Conservation (phyloP, 2,329 filamentous ascomycete species). For the Pseudonectria foliicola region DNA sequence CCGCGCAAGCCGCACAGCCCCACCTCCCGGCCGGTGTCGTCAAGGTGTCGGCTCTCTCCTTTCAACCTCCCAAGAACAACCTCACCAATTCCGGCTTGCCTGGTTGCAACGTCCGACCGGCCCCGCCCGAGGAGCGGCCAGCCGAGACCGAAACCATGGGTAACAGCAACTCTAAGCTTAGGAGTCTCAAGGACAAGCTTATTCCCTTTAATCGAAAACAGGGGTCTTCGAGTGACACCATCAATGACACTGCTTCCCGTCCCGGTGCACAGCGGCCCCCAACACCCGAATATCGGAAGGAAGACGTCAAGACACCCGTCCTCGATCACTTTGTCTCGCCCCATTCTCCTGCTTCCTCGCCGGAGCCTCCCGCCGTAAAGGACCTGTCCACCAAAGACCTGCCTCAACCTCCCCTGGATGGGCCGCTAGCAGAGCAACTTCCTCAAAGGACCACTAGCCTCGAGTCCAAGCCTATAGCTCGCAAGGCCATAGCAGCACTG, state of each 20-base stretch:
- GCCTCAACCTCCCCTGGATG: conserved; percentile 7
- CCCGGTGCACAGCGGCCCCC: conserved; percentile 32
- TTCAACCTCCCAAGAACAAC: conserved; percentile 10
- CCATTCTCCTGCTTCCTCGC: conserved; percentile 38
- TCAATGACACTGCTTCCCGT: conserved; percentile 13
- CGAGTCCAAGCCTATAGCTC: conserved; percentile 15
- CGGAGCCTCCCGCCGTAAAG: conserved; percentile 26
- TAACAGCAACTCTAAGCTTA: conserved; percentile 25
- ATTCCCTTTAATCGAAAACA: conserved; percentile 17
- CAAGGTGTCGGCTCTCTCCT: conserved; percentile 11
- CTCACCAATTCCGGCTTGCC: conserved; percentile 17
- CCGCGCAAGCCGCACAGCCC: conserved; percentile 8
- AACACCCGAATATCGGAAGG: conserved; percentile 42
- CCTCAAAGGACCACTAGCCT: conserved; percentile 7
- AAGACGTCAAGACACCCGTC: conserved; percentile 32
- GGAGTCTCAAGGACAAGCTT: conserved; percentile 24
- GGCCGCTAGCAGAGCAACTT: conserved; percentile 8
- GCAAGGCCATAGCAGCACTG: conserved; percentile 23
- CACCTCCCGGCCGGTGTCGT: conserved; percentile 11
- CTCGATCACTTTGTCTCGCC: conserved; percentile 34
- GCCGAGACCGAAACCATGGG: conserved; percentile 26
- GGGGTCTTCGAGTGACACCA: conserved; percentile 16
- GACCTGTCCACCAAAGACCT: conserved; percentile 29
- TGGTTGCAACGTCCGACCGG: conserved; percentile 22
- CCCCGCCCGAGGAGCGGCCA: conserved; percentile 7